phyloP scores from a whole-genome alignment of 2,329 filamentous ascomycete species.

The Apiospora pterosperma region DNA sequence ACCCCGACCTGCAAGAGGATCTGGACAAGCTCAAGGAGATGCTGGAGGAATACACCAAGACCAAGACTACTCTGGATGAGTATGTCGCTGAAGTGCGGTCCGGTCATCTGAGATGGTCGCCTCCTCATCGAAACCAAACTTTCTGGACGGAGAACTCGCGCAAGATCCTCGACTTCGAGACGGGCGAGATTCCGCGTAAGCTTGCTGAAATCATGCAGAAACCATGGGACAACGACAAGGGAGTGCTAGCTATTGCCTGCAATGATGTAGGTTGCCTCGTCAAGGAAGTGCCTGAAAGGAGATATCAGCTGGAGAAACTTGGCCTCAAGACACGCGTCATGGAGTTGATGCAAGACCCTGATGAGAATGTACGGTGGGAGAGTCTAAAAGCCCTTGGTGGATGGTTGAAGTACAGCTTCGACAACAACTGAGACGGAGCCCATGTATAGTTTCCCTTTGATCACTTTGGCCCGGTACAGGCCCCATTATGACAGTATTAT shows the following conservation, averaged over 20 bases:
- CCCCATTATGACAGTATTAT: not conserved
- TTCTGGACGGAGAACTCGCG: slow-evolving; percentile 94
- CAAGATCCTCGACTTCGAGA: slow-evolving; percentile 79
- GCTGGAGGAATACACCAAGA: slow-evolving; percentile 65
- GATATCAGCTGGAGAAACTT: slow-evolving; percentile 74
- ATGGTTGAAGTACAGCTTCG: slow-evolving; percentile 64
- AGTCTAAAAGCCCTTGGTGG: slow-evolving; percentile 76
- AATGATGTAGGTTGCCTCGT: slow-evolving; percentile 89
- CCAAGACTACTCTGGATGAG: slow-evolving; percentile 78
- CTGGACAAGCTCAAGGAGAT: slow-evolving; percentile 58
- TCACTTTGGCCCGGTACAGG: not conserved
- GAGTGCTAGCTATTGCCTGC: slow-evolving; percentile 87
- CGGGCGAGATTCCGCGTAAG: slow-evolving; percentile 74
- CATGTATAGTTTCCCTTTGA: not conserved
- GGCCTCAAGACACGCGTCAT: slow-evolving; percentile 85
- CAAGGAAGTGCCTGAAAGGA: slow-evolving; percentile 83
- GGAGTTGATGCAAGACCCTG: slow-evolving; percentile 87
- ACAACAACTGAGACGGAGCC: slow-evolving; percentile 27
- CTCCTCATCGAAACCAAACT: slow-evolving; percentile 78
- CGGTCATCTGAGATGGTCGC: slow-evolving; percentile 88
- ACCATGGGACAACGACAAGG: slow-evolving; percentile 75
- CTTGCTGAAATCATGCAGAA: slow-evolving; percentile 78
- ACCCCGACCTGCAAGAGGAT: slow-evolving; percentile 63
- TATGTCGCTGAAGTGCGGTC: slow-evolving; percentile 84
- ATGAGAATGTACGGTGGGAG: slow-evolving; percentile 90